A percentile compares a stretch with the other conserved stretches of the same genome.
Conservation (phyloP, 257 asterid genomes). For the Primulina tabacum region DNA sequence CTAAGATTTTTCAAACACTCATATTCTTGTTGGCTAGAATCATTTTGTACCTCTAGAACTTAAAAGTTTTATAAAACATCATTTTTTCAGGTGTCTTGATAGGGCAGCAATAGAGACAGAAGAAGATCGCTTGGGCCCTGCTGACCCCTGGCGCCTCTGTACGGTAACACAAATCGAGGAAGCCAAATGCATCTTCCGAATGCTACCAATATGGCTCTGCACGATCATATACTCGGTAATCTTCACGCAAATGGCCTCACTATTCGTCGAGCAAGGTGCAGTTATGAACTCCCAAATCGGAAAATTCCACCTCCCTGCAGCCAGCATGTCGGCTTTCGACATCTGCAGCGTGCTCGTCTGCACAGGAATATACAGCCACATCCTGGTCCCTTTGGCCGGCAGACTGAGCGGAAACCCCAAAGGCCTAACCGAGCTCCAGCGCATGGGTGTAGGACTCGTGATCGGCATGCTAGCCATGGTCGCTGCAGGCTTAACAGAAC, state of each 20-base stretch:
- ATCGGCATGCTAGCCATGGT: constrained; percentile 67
- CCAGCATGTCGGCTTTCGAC: constrained; percentile 82
- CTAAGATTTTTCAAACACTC: no score
- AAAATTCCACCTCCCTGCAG: constrained; percentile 61
- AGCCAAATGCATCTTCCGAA: constrained; percentile 66
- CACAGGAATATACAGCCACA: constrained; percentile 49
- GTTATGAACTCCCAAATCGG: constrained; percentile 50
- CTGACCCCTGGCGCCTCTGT: constrained; percentile 61
- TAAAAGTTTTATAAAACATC: neutral
- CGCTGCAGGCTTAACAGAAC: constrained; percentile 59
- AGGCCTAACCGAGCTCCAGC: constrained; percentile 72
- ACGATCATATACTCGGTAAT: constrained; percentile 72
- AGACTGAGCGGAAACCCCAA: constrained; percentile 42
- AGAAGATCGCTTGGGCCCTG: constrained; percentile 30
- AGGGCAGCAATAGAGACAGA: constrained; percentile 53
- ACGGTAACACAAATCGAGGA: constrained; percentile 78
- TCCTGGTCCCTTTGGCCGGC: constrained; percentile 51
- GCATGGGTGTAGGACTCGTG: constrained; percentile 78
- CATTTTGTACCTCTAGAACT: no score
- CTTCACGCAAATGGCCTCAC: constrained; percentile 84
- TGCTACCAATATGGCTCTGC: constrained; percentile 77
- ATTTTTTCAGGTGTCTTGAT: constrained; percentile 46
- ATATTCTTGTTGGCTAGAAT: neutral
- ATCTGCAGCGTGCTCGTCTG: constrained; percentile 60
- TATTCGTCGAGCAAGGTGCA: constrained; percentile 76